Evolutionary conservation across 2,329 filamentous ascomycete species (phyloP), one percentile per base, ranked within the genome.

Genomic region (Penicillium paneum): DNA sequence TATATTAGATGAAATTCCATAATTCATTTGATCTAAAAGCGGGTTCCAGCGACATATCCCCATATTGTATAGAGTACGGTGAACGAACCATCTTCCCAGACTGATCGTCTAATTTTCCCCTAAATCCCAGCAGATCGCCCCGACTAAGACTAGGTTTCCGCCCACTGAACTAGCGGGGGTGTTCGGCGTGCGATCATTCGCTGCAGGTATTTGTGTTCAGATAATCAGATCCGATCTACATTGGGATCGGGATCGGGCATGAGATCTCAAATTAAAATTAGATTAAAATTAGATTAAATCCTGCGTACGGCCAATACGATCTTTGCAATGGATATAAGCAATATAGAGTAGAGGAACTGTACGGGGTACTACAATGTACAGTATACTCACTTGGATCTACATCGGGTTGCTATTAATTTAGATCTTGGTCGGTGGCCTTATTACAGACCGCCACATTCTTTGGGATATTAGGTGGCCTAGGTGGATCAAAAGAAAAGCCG

Each of bases 371-470:
- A 24, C 21, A 24, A 24, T 24, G 5, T 24, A n/a, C n/a, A n/a
- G n/a, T n/a, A n/a, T n/a, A n/a, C n/a, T n/a, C 1, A 24, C 21
- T 24, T 24, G 21, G 1, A 24, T 24, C 3, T 24, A n/a, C n/a
- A n/a, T n/a, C n/a, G n/a, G n/a, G n/a, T n/a, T n/a, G n/a, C n/a
- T n/a, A n/a, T n/a, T n/a, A n/a, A n/a, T n/a, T n/a, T n/a, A n/a
- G n/a, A n/a, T n/a, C n/a, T n/a, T n/a, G n/a, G n/a, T n/a, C n/a
- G n/a, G 21, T 24, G 21, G 29, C 24, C 13, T 28, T 35, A 19
- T 24, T 49, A 49, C 51, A 54, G 52, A 54, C 52, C 52, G 52
- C 52, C 34, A 52, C 43, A 51, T 38, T 32, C 41, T n/a, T n/a
- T n/a, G n/a, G n/a, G n/a, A n/a, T n/a, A n/a, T n/a, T n/a, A n/a